phyloP scores from a whole-genome alignment of 192 early-diverging fungal genomes.

The Coemansia sp. region DNA sequence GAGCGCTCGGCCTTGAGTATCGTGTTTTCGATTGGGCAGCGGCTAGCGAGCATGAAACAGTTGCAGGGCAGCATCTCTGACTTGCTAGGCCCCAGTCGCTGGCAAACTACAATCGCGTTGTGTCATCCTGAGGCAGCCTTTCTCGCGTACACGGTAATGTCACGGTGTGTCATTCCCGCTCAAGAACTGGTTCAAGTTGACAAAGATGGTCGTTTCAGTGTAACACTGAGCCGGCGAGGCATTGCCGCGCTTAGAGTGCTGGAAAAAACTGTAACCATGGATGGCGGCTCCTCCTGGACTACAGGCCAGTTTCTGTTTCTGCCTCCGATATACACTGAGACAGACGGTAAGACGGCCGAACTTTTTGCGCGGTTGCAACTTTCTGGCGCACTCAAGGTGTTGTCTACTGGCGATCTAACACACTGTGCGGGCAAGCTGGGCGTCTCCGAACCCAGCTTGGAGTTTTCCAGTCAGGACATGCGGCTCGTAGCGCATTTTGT shows the following conservation, averaged over 20 bases:
- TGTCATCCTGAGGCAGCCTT: conserved; percentile 25
- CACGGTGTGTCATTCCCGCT: conserved; percentile 22
- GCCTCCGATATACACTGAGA: conserved; percentile 29
- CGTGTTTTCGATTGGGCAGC: conserved; percentile 28
- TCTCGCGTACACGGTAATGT: conserved; percentile 26
- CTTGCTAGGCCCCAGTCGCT: conserved; percentile 5
- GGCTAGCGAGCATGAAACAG: conserved; percentile 5
- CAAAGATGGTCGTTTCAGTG: background rate
- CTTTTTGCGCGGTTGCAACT: conserved; percentile 23
- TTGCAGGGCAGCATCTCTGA: background rate
- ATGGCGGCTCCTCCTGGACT: conserved; percentile 22
- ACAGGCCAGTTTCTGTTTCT: conserved; percentile 20
- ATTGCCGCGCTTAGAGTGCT: conserved; percentile 15
- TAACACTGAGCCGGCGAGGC: conserved; percentile 23
- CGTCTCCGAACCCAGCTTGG: background rate
- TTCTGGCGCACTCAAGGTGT: conserved; percentile 13
- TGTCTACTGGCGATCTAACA: background rate
- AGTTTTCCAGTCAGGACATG: conserved; percentile 32
- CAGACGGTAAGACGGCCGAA: background rate
- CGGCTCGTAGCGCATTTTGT: conserved; percentile 31
- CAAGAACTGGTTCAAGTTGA: conserved; percentile 11
- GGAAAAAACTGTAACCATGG: conserved; percentile 16
- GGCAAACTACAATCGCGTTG: conserved; percentile 34
- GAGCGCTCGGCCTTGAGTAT: conserved; percentile 17
- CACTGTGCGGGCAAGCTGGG: conserved; percentile 22